Evolutionary conservation across 2,329 filamentous ascomycete species (phyloP).

Genomic region (Alternaria brassicicola): DNA sequence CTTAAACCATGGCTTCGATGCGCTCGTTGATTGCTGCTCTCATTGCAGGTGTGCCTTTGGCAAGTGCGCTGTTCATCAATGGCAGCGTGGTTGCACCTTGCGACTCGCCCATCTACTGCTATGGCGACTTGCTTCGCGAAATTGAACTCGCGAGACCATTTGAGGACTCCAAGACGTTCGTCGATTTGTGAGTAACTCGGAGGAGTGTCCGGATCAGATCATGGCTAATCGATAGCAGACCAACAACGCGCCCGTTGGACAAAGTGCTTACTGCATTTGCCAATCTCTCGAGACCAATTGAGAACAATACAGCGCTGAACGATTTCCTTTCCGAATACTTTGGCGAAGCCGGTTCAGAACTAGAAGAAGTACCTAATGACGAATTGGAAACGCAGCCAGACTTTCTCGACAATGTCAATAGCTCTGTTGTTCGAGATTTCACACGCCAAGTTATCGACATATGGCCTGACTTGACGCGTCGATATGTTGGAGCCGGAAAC

Average conservation of each 20-base stretch:
- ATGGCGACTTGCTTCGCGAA: conserved; percentile 66
- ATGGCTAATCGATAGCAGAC: conserved; percentile 51
- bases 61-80: conserved; percentile 62
- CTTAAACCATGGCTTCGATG: conserved; percentile 16
- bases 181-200: conserved; percentile 55
- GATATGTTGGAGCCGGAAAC: conserved; percentile 56
- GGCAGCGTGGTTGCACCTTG: conserved; percentile 68
- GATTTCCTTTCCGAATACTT: conserved; percentile 69
- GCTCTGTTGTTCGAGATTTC: conserved; percentile 66
- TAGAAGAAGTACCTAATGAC: conserved; percentile 59
- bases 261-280: conserved; percentile 68
- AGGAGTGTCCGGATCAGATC: not conserved
- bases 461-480: conserved; percentile 70
- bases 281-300: conserved; percentile 64
- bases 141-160: conserved; percentile 70
- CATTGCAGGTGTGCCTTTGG: conserved; percentile 30
- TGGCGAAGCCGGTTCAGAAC: conserved; percentile 67
- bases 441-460: conserved; percentile 69
- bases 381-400: conserved; percentile 62
- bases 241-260: conserved; percentile 63
- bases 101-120: conserved; percentile 71
- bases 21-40: conserved; percentile 19
- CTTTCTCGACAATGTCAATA: conserved; percentile 63
- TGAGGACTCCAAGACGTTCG: conserved; percentile 72
- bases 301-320: conserved; percentile 67